Evolutionary conservation across 2,329 filamentous ascomycete species (phyloP), one percentile per base, ranked within the genome.

Genomic region (Acrocalymma vagum): DNA sequence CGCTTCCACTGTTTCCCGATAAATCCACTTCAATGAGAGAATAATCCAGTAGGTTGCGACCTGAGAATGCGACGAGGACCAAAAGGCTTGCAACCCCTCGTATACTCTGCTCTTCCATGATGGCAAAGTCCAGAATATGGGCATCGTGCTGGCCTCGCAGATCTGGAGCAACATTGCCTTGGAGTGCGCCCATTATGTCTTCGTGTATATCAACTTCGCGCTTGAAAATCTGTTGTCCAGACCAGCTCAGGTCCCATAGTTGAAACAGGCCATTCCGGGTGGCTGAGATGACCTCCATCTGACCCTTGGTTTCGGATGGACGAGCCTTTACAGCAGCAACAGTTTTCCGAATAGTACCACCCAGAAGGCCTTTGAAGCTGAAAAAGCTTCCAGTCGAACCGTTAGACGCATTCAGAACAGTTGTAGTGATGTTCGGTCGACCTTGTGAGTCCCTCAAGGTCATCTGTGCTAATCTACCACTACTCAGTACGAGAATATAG

Each of bases 171-270:
- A 80, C 78, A 9, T 78, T 71, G 25, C 79, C 73, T 37, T 81
- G 80, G 13, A 95, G 72, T 21, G 84, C 82, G 2, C 76, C 69
- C 11, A 86, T 64, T 23, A 96, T 78, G 4, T 80, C 71, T 15
- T 85, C 82, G 39, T 84, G 82, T 42, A 85, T 76, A 65, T 95
- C 88, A 15, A 85, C 77, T 47, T 93, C 89, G 17, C 81, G 80
- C 30, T 87, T 81, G 31, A 90, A 78, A 28, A 88, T 84, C 62
- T 91, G 86, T 53, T 92, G 89, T 22, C 92, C 92, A 46, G 88
- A 89, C 67, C 93, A 90, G 60, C 93, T 90, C 28, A 96, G 79
- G 62, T 87, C 88, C 94, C 94, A 99, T 6, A 86, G 80, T 57
- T 95, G 87, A 17, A 99, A 73, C 42, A 85, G 81, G 18, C 88